A percentile compares a stretch with the other conserved stretches of the same genome.
phyloP scores from a whole-genome alignment of 73 alveolate species.

The Paramecium sonneborni region DNA sequence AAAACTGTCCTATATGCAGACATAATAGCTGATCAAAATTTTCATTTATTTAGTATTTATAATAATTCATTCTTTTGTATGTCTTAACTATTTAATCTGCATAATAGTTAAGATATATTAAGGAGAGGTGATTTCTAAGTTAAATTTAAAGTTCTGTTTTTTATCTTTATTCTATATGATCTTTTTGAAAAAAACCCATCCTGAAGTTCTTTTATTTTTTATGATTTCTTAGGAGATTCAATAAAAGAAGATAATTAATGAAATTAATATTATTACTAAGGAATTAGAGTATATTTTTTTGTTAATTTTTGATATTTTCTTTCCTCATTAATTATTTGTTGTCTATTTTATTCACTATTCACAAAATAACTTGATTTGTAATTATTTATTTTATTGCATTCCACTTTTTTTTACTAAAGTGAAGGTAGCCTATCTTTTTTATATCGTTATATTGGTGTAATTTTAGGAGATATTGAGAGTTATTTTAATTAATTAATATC shows the following conservation, averaged over 20 bases:
- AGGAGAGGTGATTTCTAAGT: background rate
- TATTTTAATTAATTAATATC: background rate
- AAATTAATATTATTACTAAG: background rate
- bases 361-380: background rate
- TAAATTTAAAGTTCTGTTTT: background rate
- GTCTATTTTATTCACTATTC: background rate
- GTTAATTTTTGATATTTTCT: background rate
- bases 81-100: background rate
- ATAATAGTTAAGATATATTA: background rate
- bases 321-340: background rate
- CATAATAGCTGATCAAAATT: background rate
- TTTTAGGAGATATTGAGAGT: background rate
- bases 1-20: background rate
- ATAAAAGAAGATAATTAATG: background rate
- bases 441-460: background rate
- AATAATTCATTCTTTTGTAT: background rate
- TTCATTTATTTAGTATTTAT: background rate
- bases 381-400: background rate
- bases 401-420: background rate
- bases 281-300: background rate
- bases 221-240: background rate
- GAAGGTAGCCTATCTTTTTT: background rate
- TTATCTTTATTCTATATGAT: background rate
- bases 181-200: background rate
- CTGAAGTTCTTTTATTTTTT: background rate